A percentile compares a stretch with the other conserved stretches of the same genome.
Conservation (phyloP, 139 green algal species). For the Chlamydomonas sphaeroides region DNA sequence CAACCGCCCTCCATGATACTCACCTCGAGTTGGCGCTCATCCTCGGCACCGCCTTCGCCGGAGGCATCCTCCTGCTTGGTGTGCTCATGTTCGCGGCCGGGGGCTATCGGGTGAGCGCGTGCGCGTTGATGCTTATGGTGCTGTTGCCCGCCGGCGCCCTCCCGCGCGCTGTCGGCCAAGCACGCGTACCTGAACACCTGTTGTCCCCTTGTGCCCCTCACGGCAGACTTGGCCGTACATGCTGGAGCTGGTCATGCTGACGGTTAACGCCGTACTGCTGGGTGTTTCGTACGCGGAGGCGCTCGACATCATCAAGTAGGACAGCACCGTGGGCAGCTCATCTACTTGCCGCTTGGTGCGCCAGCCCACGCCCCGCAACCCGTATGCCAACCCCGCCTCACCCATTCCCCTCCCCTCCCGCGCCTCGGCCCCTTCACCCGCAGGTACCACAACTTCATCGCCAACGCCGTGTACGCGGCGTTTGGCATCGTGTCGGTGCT, state of each 20-base stretch:
- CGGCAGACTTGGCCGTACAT: constrained; percentile 21
- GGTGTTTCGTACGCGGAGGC: constrained; percentile 19
- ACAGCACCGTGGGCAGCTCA: no score
- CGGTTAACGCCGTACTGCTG: constrained; percentile 26
- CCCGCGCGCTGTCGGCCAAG: no score
- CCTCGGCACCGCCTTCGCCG: constrained; percentile 19
- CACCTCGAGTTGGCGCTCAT: constrained; percentile 11
- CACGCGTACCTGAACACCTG: background rate
- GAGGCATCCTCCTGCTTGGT: constrained; percentile 8
- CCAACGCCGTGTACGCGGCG: constrained; percentile 6
- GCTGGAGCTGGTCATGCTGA: constrained; percentile 28
- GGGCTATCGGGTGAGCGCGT: background rate
- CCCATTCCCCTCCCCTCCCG: no score
- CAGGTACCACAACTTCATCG: constrained; percentile 32
- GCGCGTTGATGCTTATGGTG: no score
- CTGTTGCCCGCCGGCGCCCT: background rate
- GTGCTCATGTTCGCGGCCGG: background rate
- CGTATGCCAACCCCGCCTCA: no score
- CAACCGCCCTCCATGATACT: constrained; percentile 18
- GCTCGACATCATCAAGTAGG: constrained; percentile 1
- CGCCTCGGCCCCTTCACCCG: no score
- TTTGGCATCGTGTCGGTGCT: constrained; percentile 17
- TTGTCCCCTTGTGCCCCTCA: background rate
- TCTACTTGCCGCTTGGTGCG: no score
- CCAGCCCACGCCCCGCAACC: no score